phyloP scores from a whole-genome alignment of 805 yeast species.

The Candida krabiensis region DNA sequence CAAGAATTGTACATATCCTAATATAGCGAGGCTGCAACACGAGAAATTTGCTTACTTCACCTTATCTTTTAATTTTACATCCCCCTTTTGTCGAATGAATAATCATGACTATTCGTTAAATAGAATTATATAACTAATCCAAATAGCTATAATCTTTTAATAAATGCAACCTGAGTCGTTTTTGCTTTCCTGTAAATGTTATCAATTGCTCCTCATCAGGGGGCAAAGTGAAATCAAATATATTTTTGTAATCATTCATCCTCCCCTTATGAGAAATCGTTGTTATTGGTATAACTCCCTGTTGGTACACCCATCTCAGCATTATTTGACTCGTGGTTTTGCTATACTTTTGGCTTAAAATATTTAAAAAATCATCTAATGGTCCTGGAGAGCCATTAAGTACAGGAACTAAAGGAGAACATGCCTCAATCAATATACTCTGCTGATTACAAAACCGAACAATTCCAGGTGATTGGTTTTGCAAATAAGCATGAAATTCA shows the following conservation, averaged over 20 bases:
- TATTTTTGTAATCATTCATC: constrained; percentile 36
- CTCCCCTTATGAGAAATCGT: constrained; percentile 43
- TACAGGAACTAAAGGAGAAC: constrained; percentile 46
- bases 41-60: too few species aligned
- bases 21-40: too few species aligned
- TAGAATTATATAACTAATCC: too few species aligned
- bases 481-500: constrained; percentile 64
- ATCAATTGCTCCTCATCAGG: constrained; percentile 31
- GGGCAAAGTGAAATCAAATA: constrained; percentile 34
- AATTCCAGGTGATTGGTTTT: constrained; percentile 56
- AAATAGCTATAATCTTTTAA: too few species aligned
- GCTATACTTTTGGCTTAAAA: constrained; percentile 35
- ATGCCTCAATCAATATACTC: constrained; percentile 42
- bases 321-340: constrained; percentile 41
- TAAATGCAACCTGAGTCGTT: too few species aligned
- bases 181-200: constrained; percentile 27
- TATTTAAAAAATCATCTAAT: constrained; percentile 33
- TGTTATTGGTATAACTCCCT: constrained; percentile 46
- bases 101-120: too few species aligned
- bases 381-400: constrained; percentile 33
- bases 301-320: constrained; percentile 44
- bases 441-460: constrained; percentile 35
- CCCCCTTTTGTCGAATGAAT: too few species aligned
- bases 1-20: too few species aligned
- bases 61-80: too few species aligned